Conservation (phyloP, 2,329 filamentous ascomycete genomes). For the Amauroascus verrucosus region DNA sequence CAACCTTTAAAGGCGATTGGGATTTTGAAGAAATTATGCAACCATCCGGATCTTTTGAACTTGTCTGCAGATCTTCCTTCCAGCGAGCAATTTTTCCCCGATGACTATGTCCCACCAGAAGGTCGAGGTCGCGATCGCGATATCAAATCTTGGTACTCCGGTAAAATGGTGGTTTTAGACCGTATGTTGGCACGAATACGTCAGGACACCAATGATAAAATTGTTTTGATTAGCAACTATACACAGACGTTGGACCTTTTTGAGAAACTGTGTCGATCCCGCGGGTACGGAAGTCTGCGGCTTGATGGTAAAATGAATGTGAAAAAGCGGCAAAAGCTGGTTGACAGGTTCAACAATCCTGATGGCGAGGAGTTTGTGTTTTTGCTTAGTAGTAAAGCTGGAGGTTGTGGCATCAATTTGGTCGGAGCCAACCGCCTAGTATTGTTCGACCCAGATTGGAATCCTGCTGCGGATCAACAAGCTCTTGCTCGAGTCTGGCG, state of each 20-base stretch:
- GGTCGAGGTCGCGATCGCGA: conserved; percentile 80
- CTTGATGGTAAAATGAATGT: conserved; percentile 97
- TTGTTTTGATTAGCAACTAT: conserved; percentile 97
- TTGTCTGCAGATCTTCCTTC: conserved; percentile 76
- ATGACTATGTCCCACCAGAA: conserved; percentile 82
- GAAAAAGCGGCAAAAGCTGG: conserved; percentile 90
- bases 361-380: conserved; percentile 86
- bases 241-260: conserved; percentile 94
- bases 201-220: conserved; percentile 96
- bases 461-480: conserved; percentile 94
- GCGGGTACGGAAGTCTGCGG: conserved; percentile 73
- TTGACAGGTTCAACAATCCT: conserved; percentile 95
- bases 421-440: conserved; percentile 91
- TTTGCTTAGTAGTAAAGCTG: conserved; percentile 90
- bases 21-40: conserved; percentile 95
- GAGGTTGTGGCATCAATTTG: conserved; percentile 90
- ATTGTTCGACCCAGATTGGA: conserved; percentile 96
- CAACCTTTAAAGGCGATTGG: conserved; percentile 95
- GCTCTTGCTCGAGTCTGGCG: conserved; percentile 95
- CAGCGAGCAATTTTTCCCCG: conserved; percentile 68
- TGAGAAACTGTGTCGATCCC: conserved; percentile 74
- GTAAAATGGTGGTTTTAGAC: conserved; percentile 97
- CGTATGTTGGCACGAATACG: conserved; percentile 94
- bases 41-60: conserved; percentile 87
- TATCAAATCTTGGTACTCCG: conserved; percentile 89